Conservation (phyloP, 2,329 filamentous ascomycete species). For the Cercospora sp. region DNA sequence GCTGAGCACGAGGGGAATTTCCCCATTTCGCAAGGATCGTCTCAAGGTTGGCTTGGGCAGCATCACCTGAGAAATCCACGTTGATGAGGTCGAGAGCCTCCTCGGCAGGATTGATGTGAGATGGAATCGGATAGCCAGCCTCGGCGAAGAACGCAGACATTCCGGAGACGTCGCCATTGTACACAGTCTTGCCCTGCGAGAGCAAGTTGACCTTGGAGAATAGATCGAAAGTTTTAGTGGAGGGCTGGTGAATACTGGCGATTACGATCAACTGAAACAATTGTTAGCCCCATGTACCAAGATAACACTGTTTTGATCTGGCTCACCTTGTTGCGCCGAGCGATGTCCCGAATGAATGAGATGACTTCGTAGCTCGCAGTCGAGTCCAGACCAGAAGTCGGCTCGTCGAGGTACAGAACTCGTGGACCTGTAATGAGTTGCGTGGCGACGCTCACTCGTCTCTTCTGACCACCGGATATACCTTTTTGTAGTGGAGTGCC, state of each 20-base stretch:
- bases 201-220: slow-evolving; percentile 76
- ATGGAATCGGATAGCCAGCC: slow-evolving; percentile 61
- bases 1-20: slow-evolving; percentile 40
- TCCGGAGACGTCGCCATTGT: slow-evolving; percentile 62
- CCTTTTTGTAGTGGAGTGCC: slow-evolving; percentile 79
- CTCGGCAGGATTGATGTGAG: slow-evolving; percentile 73
- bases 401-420: slow-evolving; percentile 78
- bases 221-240: slow-evolving; percentile 70
- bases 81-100: slow-evolving; percentile 74
- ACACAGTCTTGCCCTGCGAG: slow-evolving; percentile 67
- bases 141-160: slow-evolving; percentile 62
- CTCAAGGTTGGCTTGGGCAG: slow-evolving; percentile 45
- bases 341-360: slow-evolving; percentile 65
- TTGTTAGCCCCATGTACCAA: background rate
- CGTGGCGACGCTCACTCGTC: slow-evolving; percentile 73
- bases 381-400: slow-evolving; percentile 78
- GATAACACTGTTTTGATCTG: background rate
- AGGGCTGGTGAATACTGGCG: slow-evolving; percentile 80
- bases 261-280: slow-evolving; percentile 65
- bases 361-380: slow-evolving; percentile 73
- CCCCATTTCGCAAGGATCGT: slow-evolving; percentile 57
- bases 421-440: slow-evolving; percentile 76
- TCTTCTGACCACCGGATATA: slow-evolving; percentile 79
- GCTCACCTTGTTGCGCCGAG: slow-evolving; percentile 61
- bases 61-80: slow-evolving; percentile 63